A percentile compares a stretch with the other conserved stretches of the same genome.
Evolutionary conservation across 2,329 filamentous ascomycete genomes (phyloP).

Genomic region (Epichloe gansuensis): DNA sequence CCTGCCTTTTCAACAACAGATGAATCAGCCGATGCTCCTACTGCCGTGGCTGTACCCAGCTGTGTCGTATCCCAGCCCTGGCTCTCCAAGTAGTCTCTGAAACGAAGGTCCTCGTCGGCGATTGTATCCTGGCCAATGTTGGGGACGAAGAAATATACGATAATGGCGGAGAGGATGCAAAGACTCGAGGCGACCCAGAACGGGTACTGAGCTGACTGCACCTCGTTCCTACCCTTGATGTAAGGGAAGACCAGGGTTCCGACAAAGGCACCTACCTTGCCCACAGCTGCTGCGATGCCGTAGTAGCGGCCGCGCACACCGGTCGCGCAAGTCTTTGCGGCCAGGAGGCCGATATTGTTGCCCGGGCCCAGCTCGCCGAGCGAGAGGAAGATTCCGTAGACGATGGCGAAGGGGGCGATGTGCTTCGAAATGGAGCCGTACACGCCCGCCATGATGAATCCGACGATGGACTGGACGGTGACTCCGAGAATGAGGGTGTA

Average conservation of each 20-base stretch:
- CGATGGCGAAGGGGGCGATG: conserved; percentile 23
- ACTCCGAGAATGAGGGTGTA: conserved; percentile 63
- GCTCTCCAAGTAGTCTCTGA: conserved; percentile 58
- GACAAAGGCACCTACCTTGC: conserved; percentile 74
- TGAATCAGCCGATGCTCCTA: no score
- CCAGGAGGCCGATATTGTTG: conserved; percentile 81
- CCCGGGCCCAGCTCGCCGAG: conserved; percentile 58
- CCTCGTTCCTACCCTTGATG: conserved; percentile 28
- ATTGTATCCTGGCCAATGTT: conserved; percentile 81
- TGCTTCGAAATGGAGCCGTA: conserved; percentile 38
- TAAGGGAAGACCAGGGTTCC: conserved; percentile 68
- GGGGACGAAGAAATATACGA: conserved; percentile 53
- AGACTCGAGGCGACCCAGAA: conserved; percentile 73
- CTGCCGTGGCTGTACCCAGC: conserved; percentile 23
- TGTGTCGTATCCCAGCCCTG: conserved; percentile 64
- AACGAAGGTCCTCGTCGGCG: conserved; percentile 60
- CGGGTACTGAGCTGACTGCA: conserved; percentile 64
- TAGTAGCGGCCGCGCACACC: conserved; percentile 67
- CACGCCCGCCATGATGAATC: conserved; percentile 78
- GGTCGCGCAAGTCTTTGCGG: conserved; percentile 79
- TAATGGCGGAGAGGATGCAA: conserved; percentile 58
- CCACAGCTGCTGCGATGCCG: conserved; percentile 58
- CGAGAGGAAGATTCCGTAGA: conserved; percentile 26
- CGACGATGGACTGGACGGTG: conserved; percentile 59
- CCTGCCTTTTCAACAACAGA: no score